Base-by-base conservation (phyloP, 2,329 filamentous ascomycete species). In the Helminthosporium solani region DNA sequence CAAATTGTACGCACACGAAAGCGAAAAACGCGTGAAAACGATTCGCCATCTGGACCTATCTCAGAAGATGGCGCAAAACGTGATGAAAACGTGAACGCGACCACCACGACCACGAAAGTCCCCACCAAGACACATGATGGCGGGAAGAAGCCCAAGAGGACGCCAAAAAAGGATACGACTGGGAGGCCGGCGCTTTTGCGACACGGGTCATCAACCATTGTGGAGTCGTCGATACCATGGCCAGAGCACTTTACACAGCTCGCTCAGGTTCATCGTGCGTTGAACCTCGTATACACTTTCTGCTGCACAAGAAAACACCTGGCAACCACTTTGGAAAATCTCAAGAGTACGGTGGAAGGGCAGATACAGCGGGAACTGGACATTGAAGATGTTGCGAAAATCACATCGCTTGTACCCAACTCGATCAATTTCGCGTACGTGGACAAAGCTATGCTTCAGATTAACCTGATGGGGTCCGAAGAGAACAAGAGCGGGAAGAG, bases 221-320 rank as follows among this genome's bases (percentile, higher is more conserved):
- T 80, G n/a, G 76, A 80, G 53, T 70, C 75, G 1, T 66, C 76
- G 1, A 74, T 79, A 40, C 78, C 80, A 33, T 96, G 92, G 90
- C 90, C 91, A 0, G 78, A 82, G 1, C 76, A 80, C 36, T 88
- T 97, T 68, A 85, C 82, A 46, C 75, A 77, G 33, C 78, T 97
- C 7, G 83, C 86, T 20, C 84, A 85, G 66, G 87, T 85, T 0
- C 88, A 97, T 66, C 82, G 84, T 50, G 92, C 94, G 1, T 73
- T 99, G 49, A 99, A 96, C 59, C 74, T 97, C 1, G 90, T 97
- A 1, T 96, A 90, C 60, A 97, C 94, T 0, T 97, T 99, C 65
- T 95, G 90, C 73, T 94, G 85, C 65, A 92, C 92, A 1, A 84
- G 94, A 36, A 96, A 95, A 66, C 88, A 97, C 60, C 79, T 97